Conservation (phyloP, 2,329 filamentous ascomycete genomes). For the Dryadomyces sulphureus region DNA sequence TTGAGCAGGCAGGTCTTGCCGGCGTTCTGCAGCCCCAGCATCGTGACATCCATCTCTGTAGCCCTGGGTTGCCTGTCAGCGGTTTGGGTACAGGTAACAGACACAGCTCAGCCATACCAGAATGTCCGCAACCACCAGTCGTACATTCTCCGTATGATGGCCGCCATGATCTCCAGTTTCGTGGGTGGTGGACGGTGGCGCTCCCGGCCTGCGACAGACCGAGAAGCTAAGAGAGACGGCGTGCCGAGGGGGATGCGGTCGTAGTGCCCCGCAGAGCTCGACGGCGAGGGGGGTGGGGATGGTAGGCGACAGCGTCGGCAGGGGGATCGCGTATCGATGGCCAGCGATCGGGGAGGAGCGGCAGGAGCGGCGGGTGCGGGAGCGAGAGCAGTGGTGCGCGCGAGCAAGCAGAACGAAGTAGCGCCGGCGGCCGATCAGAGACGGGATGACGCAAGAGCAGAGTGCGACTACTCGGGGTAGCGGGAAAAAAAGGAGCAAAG, state of each 20-base stretch:
- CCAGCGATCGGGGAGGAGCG: not conserved
- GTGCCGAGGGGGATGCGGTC: not conserved
- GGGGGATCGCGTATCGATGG: no score
- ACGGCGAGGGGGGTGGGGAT: not conserved
- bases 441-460: no score
- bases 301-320: not conserved
- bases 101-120: slow-evolving; percentile 52
- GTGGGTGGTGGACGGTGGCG: not conserved
- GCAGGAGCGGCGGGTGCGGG: not conserved
- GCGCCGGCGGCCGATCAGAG: no score
- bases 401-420: no score
- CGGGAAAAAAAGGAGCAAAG: no score
- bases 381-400: not conserved
- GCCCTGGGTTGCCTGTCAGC: slow-evolving; percentile 51
- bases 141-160: slow-evolving; percentile 86
- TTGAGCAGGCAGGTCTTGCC: slow-evolving; percentile 92
- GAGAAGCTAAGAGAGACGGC: not conserved
- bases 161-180: slow-evolving; percentile 51
- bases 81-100: not conserved
- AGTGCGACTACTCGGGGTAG: no score
- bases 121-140: slow-evolving; percentile 97
- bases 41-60: slow-evolving; percentile 98
- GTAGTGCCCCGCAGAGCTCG: slow-evolving; percentile 1
- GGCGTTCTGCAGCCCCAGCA: slow-evolving; percentile 96
- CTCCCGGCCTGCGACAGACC: slow-evolving; percentile 1